phyloP scores from a whole-genome alignment of 1,139 yeast species.

The Scheffersomyces quercinus region DNA sequence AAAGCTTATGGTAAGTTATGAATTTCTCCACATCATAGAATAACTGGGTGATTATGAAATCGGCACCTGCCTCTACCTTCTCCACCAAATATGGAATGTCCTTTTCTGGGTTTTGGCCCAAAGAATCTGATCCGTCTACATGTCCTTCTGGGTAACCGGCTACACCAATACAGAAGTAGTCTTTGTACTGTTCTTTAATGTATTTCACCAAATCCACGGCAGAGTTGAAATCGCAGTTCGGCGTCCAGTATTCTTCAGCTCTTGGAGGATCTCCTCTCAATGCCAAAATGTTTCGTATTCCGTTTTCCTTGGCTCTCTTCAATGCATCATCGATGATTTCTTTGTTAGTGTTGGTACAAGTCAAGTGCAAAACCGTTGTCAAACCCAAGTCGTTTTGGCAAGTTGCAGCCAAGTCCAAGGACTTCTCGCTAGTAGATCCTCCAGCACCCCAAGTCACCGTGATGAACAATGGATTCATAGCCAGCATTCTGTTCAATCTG shows the following conservation, averaged over 20 bases:
- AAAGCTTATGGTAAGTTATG: slow-evolving; percentile 36
- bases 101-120: slow-evolving; percentile 57
- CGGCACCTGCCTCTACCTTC: slow-evolving; percentile 50
- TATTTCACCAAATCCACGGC: slow-evolving; percentile 85
- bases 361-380: slow-evolving; percentile 89
- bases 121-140: slow-evolving; percentile 71
- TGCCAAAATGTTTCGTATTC: slow-evolving; percentile 86
- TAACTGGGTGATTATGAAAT: slow-evolving; percentile 46
- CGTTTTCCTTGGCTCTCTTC: slow-evolving; percentile 65
- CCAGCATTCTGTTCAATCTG: slow-evolving; percentile 86
- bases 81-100: slow-evolving; percentile 72
- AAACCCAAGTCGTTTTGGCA: slow-evolving; percentile 75
- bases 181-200: slow-evolving; percentile 67
- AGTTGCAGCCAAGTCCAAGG: slow-evolving; percentile 77
- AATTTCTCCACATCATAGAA: slow-evolving; percentile 46
- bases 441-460: slow-evolving; percentile 99
- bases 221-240: slow-evolving; percentile 58
- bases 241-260: slow-evolving; percentile 67
- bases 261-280: slow-evolving; percentile 96
- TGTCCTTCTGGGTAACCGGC: slow-evolving; percentile 98
- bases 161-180: slow-evolving; percentile 83
- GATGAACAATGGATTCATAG: slow-evolving; percentile 82
- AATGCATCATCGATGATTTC: slow-evolving; percentile 78
- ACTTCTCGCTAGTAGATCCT: slow-evolving; percentile 87
- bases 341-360: slow-evolving; percentile 91